Conservation (phyloP, 805 yeast species). For the Spencermartinsiella europaea region DNA sequence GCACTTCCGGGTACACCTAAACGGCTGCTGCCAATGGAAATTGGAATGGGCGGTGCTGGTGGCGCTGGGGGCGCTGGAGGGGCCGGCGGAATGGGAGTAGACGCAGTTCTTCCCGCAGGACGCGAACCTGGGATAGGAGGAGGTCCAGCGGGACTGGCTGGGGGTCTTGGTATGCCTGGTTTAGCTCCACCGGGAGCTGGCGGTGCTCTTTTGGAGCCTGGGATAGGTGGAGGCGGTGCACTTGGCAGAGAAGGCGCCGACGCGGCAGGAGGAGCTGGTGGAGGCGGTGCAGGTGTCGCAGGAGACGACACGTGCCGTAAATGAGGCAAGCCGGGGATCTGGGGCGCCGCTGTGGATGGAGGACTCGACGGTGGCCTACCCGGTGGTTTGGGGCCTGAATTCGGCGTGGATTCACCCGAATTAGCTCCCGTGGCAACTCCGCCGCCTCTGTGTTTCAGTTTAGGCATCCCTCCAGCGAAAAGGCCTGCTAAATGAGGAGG, state of each 20-base stretch:
- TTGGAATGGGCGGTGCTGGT: slow-evolving; percentile 12
- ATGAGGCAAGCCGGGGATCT: slow-evolving; percentile 13
- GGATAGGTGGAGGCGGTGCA: slow-evolving; percentile 12
- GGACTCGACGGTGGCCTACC: slow-evolving; percentile 18
- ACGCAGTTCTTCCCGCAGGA: slow-evolving; percentile 16
- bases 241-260: slow-evolving; percentile 10
- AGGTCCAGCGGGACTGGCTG: slow-evolving; percentile 8
- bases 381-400: slow-evolving; percentile 16
- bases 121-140: slow-evolving; percentile 13
- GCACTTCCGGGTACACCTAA: slow-evolving; percentile 1
- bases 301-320: slow-evolving; percentile 16
- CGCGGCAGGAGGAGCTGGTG: slow-evolving; percentile 18
- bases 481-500: slow-evolving; percentile 48
- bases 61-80: slow-evolving; percentile 24
- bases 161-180: slow-evolving; percentile 26
- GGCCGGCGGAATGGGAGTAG: slow-evolving; percentile 24
- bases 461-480: slow-evolving; percentile 78
- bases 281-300: slow-evolving; percentile 18
- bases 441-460: slow-evolving; percentile 47
- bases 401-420: slow-evolving; percentile 13
- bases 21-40: slow-evolving; percentile 7
- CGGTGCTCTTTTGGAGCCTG: slow-evolving; percentile 23
- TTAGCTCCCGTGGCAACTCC: slow-evolving; percentile 21
- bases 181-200: slow-evolving; percentile 24
- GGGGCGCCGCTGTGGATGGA: slow-evolving; percentile 15